Conservation (phyloP, 148 eudicot genomes). For the Silene uniflora region DNA sequence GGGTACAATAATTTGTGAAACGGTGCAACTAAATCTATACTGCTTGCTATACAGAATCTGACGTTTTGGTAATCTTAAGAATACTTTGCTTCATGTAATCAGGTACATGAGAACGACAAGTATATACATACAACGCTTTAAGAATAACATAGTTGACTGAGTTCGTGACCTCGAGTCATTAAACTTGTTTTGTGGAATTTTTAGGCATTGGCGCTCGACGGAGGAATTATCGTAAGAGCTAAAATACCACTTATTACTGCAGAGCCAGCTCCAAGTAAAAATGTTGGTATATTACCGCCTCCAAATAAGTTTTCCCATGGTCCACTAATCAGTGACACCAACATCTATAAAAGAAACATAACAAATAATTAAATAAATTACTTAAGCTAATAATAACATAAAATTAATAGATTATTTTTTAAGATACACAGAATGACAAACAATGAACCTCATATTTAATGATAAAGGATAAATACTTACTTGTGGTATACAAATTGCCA, state of each 20-base stretch:
- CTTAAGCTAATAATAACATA: too few species aligned
- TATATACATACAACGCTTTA: background rate
- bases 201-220: too few species aligned
- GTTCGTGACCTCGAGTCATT: background rate
- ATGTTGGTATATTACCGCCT: too few species aligned
- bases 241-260: too few species aligned
- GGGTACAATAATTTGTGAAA: background rate
- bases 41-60: conserved; percentile 18
- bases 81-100: conserved; percentile 9
- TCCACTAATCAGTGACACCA: too few species aligned
- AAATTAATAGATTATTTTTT: background rate
- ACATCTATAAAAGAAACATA: too few species aligned
- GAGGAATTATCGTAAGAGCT: too few species aligned
- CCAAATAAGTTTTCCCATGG: too few species aligned
- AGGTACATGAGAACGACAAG: background rate
- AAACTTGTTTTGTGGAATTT: too few species aligned
- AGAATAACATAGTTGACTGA: background rate
- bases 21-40: background rate
- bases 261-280: too few species aligned
- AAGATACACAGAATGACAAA: background rate
- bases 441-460: background rate
- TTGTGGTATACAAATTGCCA: too few species aligned
- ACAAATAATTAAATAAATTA: too few species aligned
- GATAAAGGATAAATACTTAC: background rate
- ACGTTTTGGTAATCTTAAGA: conserved; percentile 9